These are phyloP conservation scores for Mortierella sp. DNA, from an alignment of 371 early-diverging fungal species.

Conservation along the genomic window DNA sequence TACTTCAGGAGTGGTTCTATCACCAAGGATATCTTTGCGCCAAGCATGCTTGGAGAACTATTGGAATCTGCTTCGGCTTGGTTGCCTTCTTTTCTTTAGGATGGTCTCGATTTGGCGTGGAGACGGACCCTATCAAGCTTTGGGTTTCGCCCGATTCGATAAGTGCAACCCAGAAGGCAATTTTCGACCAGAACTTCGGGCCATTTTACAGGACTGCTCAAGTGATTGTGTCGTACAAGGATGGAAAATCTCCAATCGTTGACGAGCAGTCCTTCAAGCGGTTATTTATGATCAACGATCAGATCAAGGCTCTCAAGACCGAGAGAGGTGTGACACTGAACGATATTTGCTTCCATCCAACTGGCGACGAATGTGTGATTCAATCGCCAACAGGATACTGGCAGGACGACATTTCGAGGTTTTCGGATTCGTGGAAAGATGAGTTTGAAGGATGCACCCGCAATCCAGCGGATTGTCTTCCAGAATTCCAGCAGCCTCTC, in stretches of 20 bases:
- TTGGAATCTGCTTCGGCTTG: constrained; percentile 60
- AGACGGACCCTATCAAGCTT: constrained; percentile 74
- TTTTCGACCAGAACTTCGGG: constrained; percentile 78
- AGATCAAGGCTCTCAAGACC: constrained; percentile 64
- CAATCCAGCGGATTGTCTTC: constrained; percentile 73
- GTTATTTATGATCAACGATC: constrained; percentile 68
- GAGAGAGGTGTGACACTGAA: constrained; percentile 60
- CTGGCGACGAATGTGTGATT: constrained; percentile 74
- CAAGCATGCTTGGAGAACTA: constrained; percentile 69
- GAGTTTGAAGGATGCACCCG: constrained; percentile 64
- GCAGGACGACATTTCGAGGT: constrained; percentile 67
- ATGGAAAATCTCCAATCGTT: constrained; percentile 60
- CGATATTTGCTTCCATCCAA: constrained; percentile 81
- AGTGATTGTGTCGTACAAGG: constrained; percentile 70
- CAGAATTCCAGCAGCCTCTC: constrained; percentile 75
- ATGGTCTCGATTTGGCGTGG: constrained; percentile 70
- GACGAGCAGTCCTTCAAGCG: constrained; percentile 61
- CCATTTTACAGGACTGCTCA: constrained; percentile 84
- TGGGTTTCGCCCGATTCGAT: constrained; percentile 80
- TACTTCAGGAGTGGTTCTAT: constrained; percentile 76
- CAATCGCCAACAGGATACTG: constrained; percentile 84
- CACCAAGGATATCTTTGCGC: constrained; percentile 76
- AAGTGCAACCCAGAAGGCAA: constrained; percentile 71
- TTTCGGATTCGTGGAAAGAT: constrained; percentile 62
- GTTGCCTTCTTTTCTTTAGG: constrained; percentile 68